These are phyloP conservation scores for Lyophyllum shimeji DNA, from an alignment of 768 basidiomycete species.

Conservation along the genomic window DNA sequence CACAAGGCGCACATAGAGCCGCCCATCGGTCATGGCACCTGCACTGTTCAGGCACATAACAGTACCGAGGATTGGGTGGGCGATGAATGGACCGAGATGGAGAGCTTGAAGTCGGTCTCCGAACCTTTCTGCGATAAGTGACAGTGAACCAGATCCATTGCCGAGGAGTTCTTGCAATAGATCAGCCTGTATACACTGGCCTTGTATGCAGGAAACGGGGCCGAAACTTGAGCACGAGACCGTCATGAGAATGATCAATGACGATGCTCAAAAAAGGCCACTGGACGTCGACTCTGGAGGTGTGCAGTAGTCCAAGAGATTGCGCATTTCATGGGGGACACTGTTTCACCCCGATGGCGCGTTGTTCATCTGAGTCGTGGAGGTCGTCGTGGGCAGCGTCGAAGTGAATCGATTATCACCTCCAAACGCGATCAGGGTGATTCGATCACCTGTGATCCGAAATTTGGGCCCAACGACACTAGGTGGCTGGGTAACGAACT, in stretches of 20 bases:
- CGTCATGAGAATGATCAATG: not conserved
- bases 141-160: not conserved
- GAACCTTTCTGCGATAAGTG: not conserved
- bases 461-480: not conserved
- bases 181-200: not conserved
- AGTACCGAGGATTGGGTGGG: no score
- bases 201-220: not conserved
- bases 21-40: no score
- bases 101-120: no score
- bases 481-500: not conserved
- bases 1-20: no score
- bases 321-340: no score
- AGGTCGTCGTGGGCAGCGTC: not conserved
- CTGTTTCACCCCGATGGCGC: not conserved
- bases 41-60: no score
- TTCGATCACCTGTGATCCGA: conserved; percentile 14
- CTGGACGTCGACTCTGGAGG: no score
- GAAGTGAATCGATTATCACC: not conserved
- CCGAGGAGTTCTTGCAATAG: not conserved
- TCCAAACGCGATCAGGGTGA: not conserved
- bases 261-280: no score
- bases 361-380: not conserved
- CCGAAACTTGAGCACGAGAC: not conserved
- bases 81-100: no score
- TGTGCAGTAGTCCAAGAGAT: no score